phyloP scores from a whole-genome alignment of 768 basidiomycete species.

The Phylloporus sp. region DNA sequence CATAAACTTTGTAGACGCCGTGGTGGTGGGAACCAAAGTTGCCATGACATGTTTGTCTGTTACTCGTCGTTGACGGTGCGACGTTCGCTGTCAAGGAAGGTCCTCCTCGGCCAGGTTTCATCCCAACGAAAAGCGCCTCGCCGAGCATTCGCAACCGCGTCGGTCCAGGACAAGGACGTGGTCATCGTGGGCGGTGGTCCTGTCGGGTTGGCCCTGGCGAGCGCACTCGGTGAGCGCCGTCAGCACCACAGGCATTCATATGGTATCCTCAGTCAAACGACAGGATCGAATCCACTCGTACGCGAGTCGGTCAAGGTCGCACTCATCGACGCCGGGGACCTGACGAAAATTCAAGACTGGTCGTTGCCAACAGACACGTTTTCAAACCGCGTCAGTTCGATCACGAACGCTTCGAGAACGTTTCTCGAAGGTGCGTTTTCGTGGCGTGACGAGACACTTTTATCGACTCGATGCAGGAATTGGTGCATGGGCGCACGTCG shows the following conservation, averaged over 20 bases:
- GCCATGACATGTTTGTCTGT: too few species aligned
- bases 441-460: neutral
- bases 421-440: slow-evolving; percentile 57
- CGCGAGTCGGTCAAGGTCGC: slow-evolving; percentile 56
- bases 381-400: slow-evolving; percentile 83
- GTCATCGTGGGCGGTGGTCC: slow-evolving; percentile 96
- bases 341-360: slow-evolving; percentile 70
- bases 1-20: too few species aligned
- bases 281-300: slow-evolving; percentile 52
- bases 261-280: neutral
- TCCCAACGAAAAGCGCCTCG: slow-evolving; percentile 1
- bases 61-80: neutral
- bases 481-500: slow-evolving; percentile 81
- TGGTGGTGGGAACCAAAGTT: too few species aligned
- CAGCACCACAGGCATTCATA: neutral
- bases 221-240: slow-evolving; percentile 64
- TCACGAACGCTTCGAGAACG: slow-evolving; percentile 66
- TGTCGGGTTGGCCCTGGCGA: slow-evolving; percentile 83
- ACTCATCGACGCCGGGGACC: slow-evolving; percentile 77
- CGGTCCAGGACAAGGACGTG: slow-evolving; percentile 63
- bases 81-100: slow-evolving; percentile 5
- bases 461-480: slow-evolving; percentile 45
- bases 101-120: neutral
- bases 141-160: slow-evolving; percentile 18
- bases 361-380: slow-evolving; percentile 45